A percentile compares a stretch with the other conserved stretches of the same genome.
Conservation (phyloP, 495 filamentous ascomycete species). For the Penicillium ucsense region DNA sequence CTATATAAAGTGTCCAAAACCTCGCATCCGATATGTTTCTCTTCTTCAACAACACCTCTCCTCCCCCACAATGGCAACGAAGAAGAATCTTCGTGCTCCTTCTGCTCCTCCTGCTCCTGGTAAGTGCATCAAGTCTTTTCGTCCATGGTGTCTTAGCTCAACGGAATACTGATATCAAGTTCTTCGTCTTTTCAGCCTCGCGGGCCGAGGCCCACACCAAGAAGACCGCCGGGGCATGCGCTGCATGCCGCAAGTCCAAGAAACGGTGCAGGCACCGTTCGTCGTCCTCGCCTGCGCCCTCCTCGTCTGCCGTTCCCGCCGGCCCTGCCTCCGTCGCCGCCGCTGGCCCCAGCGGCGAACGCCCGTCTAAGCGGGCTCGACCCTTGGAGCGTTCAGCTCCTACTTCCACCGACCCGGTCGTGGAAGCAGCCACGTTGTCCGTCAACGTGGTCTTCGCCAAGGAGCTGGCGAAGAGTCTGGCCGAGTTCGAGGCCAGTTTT, state of each 20-base stretch:
- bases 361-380: background rate
- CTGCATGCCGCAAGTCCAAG: constrained; percentile 12
- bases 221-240: constrained; percentile 4
- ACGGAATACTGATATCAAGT: background rate
- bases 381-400: background rate
- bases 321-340: too few relatives aligned
- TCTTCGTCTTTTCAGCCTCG: constrained; percentile 1
- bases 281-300: background rate
- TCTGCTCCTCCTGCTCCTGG: background rate
- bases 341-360: too few relatives aligned
- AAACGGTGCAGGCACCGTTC: constrained; percentile 10
- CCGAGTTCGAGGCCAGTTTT: constrained; percentile 9
- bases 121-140: background rate
- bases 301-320: too few relatives aligned
- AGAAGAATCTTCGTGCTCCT: background rate
- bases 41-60: too few relatives aligned
- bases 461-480: constrained; percentile 7
- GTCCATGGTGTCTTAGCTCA: background rate
- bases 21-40: too few relatives aligned
- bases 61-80: background rate
- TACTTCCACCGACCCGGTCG: constrained; percentile 1
- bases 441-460: constrained; percentile 5
- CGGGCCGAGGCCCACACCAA: constrained; percentile 1
- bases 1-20: too few relatives aligned
- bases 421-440: constrained; percentile 4